Percentiles rank a stretch among this genome's conserved stretches.
phyloP scores from a whole-genome alignment of 1,284 basidiomycete species.

The Ustanciosporium gigantosporum region DNA sequence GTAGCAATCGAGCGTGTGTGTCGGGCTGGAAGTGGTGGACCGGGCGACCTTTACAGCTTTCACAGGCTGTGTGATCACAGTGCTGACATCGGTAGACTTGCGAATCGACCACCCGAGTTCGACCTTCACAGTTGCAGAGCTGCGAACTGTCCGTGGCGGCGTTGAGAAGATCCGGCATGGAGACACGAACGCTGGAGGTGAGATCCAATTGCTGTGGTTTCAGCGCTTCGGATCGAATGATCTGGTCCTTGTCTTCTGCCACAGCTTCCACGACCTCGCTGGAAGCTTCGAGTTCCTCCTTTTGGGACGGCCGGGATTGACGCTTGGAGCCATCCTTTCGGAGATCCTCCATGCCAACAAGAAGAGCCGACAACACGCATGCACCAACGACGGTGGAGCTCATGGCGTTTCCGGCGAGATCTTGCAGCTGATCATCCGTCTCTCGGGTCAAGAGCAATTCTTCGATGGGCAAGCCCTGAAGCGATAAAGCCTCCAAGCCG shows the following conservation, averaged over 20 bases:
- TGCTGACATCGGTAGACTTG: slow-evolving; percentile 72
- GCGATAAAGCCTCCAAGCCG: slow-evolving; percentile 84
- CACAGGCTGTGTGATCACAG: slow-evolving; percentile 79
- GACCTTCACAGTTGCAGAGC: slow-evolving; percentile 86
- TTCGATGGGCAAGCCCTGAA: slow-evolving; percentile 90
- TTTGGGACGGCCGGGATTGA: slow-evolving; percentile 62
- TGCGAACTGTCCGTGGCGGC: slow-evolving; percentile 75
- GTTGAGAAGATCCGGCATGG: slow-evolving; percentile 66
- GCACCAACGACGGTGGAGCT: slow-evolving; percentile 90
- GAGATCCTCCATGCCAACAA: slow-evolving; percentile 43
- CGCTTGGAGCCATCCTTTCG: slow-evolving; percentile 16
- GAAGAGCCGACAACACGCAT: slow-evolving; percentile 80
- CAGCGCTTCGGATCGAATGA: slow-evolving; percentile 64
- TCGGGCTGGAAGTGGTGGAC: slow-evolving; percentile 75
- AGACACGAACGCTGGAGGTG: slow-evolving; percentile 21
- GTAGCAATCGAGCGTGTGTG: slow-evolving; percentile 64
- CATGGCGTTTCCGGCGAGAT: slow-evolving; percentile 95
- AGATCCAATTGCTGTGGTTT: slow-evolving; percentile 29
- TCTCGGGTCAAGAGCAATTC: slow-evolving; percentile 88
- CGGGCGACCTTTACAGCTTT: slow-evolving; percentile 83
- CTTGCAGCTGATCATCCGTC: slow-evolving; percentile 88
- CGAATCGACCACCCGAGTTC: slow-evolving; percentile 69
- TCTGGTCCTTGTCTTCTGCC: slow-evolving; percentile 61
- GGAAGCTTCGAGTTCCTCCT: slow-evolving; percentile 66
- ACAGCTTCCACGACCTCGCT: slow-evolving; percentile 63